These are phyloP conservation scores for Trichoderma sp. DNA, from an alignment of 2,329 filamentous ascomycete genomes.

Conservation along the genomic window DNA sequence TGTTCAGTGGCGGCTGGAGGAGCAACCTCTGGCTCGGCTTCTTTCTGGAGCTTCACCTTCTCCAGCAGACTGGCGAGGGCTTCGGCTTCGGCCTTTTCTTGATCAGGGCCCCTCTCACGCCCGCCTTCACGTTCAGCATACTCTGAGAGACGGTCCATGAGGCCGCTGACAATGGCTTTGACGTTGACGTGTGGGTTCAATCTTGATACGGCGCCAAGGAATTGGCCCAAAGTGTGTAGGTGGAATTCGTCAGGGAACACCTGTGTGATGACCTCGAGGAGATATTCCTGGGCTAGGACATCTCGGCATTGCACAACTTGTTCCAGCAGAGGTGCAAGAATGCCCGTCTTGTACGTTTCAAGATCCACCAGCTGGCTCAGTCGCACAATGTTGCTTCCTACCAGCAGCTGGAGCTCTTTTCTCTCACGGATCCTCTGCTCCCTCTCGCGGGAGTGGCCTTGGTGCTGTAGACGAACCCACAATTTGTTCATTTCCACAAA, in stretches of 20 bases:
- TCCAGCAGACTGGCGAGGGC: slow-evolving; percentile 77
- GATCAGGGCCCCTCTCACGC: slow-evolving; percentile 68
- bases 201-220: slow-evolving; percentile 88
- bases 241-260: slow-evolving; percentile 99
- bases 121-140: slow-evolving; percentile 90
- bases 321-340: slow-evolving; percentile 85
- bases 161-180: slow-evolving; percentile 94
- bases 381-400: slow-evolving; percentile 94
- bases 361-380: slow-evolving; percentile 94
- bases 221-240: slow-evolving; percentile 92
- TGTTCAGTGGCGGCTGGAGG: slow-evolving; percentile 26
- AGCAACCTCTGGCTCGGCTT: slow-evolving; percentile 34
- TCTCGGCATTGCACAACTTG: slow-evolving; percentile 98
- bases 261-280: slow-evolving; percentile 97
- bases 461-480: slow-evolving; percentile 96
- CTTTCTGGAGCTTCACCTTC: slow-evolving; percentile 70
- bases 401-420: slow-evolving; percentile 91
- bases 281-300: slow-evolving; percentile 94
- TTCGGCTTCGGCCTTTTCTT: slow-evolving; percentile 78
- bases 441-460: slow-evolving; percentile 92
- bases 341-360: slow-evolving; percentile 88
- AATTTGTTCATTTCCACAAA: slow-evolving; percentile 99
- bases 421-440: slow-evolving; percentile 93
- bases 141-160: slow-evolving; percentile 94
- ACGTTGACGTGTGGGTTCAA: slow-evolving; percentile 97